Evolutionary conservation across 805 yeast species (phyloP).

Genomic region (Metschnikowia cubensis): DNA sequence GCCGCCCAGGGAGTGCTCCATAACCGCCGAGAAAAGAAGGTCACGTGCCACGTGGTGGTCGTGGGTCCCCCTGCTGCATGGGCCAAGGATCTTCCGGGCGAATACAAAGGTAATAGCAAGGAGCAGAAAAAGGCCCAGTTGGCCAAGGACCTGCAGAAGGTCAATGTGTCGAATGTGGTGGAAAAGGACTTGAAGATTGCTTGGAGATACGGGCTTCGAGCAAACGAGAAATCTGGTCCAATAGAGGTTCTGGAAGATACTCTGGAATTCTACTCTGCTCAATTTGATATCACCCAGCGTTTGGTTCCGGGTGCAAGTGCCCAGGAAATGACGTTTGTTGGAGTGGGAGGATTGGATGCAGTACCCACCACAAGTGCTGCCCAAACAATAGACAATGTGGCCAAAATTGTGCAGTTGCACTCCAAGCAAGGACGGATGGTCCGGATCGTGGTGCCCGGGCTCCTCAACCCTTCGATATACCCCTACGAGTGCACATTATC

Average conservation of each 20-base stretch:
- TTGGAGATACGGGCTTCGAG: slow-evolving; percentile 75
- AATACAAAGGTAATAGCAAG: slow-evolving; percentile 63
- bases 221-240: slow-evolving; percentile 6
- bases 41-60: slow-evolving; percentile 58
- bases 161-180: slow-evolving; percentile 65
- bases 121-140: slow-evolving; percentile 62
- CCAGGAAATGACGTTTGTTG: slow-evolving; percentile 57
- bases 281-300: slow-evolving; percentile 74
- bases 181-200: slow-evolving; percentile 75
- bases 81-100: slow-evolving; percentile 72
- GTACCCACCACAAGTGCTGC: slow-evolving; percentile 33
- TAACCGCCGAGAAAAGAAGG: slow-evolving; percentile 42
- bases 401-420: slow-evolving; percentile 30
- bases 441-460: slow-evolving; percentile 69
- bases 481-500: slow-evolving; percentile 47
- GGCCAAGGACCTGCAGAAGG: slow-evolving; percentile 51
- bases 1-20: slow-evolving; percentile 76
- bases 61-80: slow-evolving; percentile 57
- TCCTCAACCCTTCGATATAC: slow-evolving; percentile 75
- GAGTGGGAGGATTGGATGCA: slow-evolving; percentile 23
- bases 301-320: slow-evolving; percentile 62
- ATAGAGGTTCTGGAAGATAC: slow-evolving; percentile 21
- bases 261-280: slow-evolving; percentile 53
- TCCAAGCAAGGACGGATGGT: slow-evolving; percentile 47
- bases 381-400: slow-evolving; percentile 31